Conservation (phyloP, 2,329 filamentous ascomycete species). For the Huntiella bhutanensis region DNA sequence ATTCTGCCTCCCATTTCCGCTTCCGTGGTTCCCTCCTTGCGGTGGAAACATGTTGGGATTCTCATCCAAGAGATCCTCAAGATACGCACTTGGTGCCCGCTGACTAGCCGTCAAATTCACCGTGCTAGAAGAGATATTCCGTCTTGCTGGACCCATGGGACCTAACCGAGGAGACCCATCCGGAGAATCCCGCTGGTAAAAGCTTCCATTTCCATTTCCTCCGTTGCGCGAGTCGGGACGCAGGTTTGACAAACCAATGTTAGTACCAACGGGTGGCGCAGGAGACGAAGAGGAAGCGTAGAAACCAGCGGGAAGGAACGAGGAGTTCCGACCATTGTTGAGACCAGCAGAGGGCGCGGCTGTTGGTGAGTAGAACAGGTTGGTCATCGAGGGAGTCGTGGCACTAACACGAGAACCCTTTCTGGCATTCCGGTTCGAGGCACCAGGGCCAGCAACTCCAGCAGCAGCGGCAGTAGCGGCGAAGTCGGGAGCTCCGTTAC, state of each 20-base stretch:
- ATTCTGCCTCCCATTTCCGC: not conserved
- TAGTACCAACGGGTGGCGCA: slow-evolving; percentile 27
- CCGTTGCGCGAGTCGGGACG: slow-evolving; percentile 38
- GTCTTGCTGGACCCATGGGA: slow-evolving; percentile 18
- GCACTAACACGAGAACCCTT: slow-evolving; percentile 34
- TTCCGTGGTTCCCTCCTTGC: slow-evolving; percentile 3
- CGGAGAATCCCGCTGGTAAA: slow-evolving; percentile 29
- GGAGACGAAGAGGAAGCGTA: slow-evolving; percentile 51
- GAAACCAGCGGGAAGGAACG: slow-evolving; percentile 80
- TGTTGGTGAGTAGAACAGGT: slow-evolving; percentile 90
- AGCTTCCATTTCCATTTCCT: slow-evolving; percentile 13
- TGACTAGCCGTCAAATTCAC: slow-evolving; percentile 37
- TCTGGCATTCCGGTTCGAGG: slow-evolving; percentile 30
- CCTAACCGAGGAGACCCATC: slow-evolving; percentile 44
- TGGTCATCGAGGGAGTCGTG: slow-evolving; percentile 41
- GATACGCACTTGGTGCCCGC: slow-evolving; percentile 72
- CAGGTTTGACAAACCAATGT: slow-evolving; percentile 42
- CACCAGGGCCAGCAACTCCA: slow-evolving; percentile 14
- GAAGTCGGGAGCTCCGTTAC: slow-evolving; percentile 20
- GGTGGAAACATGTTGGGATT: slow-evolving; percentile 34
- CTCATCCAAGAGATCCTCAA: slow-evolving; percentile 77
- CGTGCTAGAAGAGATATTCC: slow-evolving; percentile 42
- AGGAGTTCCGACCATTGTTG: slow-evolving; percentile 47
- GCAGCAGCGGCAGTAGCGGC: slow-evolving; percentile 1
- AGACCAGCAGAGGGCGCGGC: slow-evolving; percentile 49